Conservation (phyloP, 2,329 filamentous ascomycete species). For the Fusarium agapanthi region DNA sequence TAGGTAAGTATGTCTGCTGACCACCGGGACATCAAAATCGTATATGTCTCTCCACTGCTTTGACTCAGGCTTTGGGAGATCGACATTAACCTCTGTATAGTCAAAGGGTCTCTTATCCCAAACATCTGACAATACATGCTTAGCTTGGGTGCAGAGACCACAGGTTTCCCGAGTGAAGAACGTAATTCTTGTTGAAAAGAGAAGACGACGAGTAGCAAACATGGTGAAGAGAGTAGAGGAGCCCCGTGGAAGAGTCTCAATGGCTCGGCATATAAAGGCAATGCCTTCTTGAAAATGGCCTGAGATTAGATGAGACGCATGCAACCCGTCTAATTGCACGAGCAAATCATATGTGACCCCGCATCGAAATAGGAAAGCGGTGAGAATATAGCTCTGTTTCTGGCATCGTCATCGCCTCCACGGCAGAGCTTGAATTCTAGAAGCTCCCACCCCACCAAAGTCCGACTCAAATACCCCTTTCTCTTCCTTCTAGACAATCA, state of each 20-base stretch:
- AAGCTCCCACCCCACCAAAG: slow-evolving; percentile 51
- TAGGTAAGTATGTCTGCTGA: slow-evolving; percentile 51
- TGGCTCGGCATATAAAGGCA: background rate
- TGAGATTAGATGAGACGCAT: slow-evolving; percentile 10
- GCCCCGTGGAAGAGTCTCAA: background rate
- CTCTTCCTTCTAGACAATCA: background rate
- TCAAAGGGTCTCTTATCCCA: slow-evolving; percentile 73
- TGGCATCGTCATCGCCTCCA: slow-evolving; percentile 40
- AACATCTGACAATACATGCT: slow-evolving; percentile 72
- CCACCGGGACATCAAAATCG: slow-evolving; percentile 84
- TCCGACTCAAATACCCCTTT: slow-evolving; percentile 9
- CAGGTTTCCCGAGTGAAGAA: slow-evolving; percentile 79
- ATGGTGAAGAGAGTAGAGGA: slow-evolving; percentile 47
- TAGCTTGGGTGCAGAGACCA: slow-evolving; percentile 74
- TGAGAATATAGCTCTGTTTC: slow-evolving; percentile 35
- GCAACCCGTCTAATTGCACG: slow-evolving; percentile 18
- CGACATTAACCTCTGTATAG: slow-evolving; percentile 76
- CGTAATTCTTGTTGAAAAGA: slow-evolving; percentile 72
- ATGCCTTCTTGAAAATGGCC: slow-evolving; percentile 19
- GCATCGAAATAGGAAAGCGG: slow-evolving; percentile 49
- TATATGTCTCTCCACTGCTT: slow-evolving; percentile 77
- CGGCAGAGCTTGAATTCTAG: slow-evolving; percentile 47
- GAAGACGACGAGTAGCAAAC: slow-evolving; percentile 59
- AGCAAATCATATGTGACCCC: slow-evolving; percentile 33
- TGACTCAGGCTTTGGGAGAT: slow-evolving; percentile 71